Evolutionary conservation across 768 basidiomycete genomes (phyloP), one percentile per base, ranked within the genome.

Genomic region (Kwoniella dejecticola): DNA sequence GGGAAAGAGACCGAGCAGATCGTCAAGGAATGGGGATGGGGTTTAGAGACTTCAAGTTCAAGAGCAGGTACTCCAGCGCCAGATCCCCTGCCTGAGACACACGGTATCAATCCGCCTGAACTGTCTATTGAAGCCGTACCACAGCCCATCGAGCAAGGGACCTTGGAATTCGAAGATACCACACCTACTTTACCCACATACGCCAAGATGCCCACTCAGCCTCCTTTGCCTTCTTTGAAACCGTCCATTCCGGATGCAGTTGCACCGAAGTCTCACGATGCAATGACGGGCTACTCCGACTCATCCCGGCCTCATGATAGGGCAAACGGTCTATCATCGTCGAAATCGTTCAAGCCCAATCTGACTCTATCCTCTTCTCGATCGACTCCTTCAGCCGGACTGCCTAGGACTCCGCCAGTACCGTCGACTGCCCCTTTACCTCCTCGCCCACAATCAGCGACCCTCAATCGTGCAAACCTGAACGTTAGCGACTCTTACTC

Each of bases 21-120:
- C 17, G 74, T 73, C 7, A 62, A 47, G 42, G 67, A 71, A 46
- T 75, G 74, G 74, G 74, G 69, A 13, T 75, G 74, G 74, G 66
- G 69, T 17, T 44, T 75, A 26, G 71, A 72, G 56, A 58, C 72
- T 3, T 62, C 72, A 11, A 55, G 55, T 8, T 64, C 66, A 42
- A 23, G 64, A 30, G 27, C 57, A 8, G 47, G 55, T 3, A 71
- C 66, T 1, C 64, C 69, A 12, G 57, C 33, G 17, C 63, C 63
- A 13, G 23, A 27, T 38, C 41, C 57, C n/a, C 42, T 40, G 11
- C 30, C 54, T n/a, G n/a, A 5, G 33, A 21, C 8, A 17, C 31
- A 23, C 19, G 12, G 27, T 21, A 21, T 38, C 50, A 33, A 19
- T 7, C 31, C 4, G 4, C 29, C 21, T 29, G 24, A 36, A 11